Conservation (phyloP, 306 rosid species). For the Lagenaria siceraria region DNA sequence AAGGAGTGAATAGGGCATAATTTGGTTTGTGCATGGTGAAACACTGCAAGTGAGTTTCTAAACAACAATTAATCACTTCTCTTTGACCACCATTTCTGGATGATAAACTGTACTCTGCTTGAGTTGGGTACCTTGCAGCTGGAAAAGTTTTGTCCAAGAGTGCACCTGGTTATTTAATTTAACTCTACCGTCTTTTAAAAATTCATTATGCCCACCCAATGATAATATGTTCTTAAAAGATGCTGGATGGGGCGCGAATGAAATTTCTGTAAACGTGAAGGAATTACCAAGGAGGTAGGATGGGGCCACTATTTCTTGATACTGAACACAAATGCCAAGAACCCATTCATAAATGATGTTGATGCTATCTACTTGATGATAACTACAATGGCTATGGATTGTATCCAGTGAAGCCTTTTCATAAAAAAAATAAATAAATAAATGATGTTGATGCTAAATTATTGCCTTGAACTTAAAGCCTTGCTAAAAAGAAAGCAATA, state of each 20-base stretch:
- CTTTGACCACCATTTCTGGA: not conserved
- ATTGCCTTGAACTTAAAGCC: not conserved
- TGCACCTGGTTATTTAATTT: not conserved
- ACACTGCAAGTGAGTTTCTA: not conserved
- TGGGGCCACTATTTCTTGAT: not conserved
- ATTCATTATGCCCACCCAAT: not conserved
- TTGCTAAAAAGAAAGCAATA: not conserved
- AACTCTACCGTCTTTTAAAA: not conserved
- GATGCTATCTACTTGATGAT: no score
- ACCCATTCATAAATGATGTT: not conserved
- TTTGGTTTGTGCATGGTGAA: not conserved
- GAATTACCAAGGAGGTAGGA: not conserved
- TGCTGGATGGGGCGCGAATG: not conserved
- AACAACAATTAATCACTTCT: not conserved
- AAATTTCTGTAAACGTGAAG: not conserved
- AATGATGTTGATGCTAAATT: not conserved
- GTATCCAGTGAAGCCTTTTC: no score
- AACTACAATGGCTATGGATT: no score
- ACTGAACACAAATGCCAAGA: not conserved
- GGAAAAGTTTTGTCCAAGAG: not conserved
- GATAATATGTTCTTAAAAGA: not conserved
- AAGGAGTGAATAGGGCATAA: not conserved
- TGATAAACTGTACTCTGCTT: not conserved
- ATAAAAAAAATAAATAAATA: no score
- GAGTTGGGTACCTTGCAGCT: not conserved